Evolutionary conservation across 176 grass and related monocot genomes (phyloP).

Genomic region (Themeda triandra): DNA sequence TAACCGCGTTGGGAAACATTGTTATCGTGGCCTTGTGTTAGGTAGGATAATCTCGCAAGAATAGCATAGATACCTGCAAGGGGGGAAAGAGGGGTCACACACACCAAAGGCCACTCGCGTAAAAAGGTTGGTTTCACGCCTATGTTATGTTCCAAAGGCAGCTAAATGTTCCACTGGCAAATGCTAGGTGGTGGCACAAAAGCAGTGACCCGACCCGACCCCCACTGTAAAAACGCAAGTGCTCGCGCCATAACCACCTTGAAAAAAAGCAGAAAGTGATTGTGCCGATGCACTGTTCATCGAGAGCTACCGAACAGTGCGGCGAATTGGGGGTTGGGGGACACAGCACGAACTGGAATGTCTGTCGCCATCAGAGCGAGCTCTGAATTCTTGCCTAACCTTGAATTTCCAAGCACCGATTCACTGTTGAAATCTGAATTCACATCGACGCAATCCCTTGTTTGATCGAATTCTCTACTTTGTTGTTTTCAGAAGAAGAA

Average conservation of each 20-base stretch:
- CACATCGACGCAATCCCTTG: too few species aligned
- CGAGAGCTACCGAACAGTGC: conserved; percentile 18
- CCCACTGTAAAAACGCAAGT: conserved; percentile 32
- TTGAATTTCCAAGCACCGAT: conserved; percentile 24
- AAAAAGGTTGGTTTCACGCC: conserved; percentile 35
- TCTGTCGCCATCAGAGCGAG: conserved; percentile 17
- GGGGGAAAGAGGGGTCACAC: conserved; percentile 16
- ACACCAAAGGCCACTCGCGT: conserved; percentile 30
- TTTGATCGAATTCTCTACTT: background rate
- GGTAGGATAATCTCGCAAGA: conserved; percentile 55
- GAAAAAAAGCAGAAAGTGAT: conserved; percentile 37
- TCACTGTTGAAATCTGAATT: conserved; percentile 5
- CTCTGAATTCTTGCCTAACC: conserved; percentile 42
- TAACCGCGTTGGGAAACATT: conserved; percentile 27
- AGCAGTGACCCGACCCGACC: conserved; percentile 18
- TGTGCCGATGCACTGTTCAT: conserved; percentile 25
- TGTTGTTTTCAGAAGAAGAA: background rate
- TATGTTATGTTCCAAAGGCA: conserved; percentile 38
- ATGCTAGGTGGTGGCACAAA: conserved; percentile 27
- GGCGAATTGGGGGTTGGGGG: conserved; percentile 5
- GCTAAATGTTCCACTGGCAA: conserved; percentile 39
- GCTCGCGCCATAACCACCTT: conserved; percentile 20
- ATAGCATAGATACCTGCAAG: conserved; percentile 37
- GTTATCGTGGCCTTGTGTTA: conserved; percentile 28
- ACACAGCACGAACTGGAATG: conserved; percentile 9